Evolutionary conservation across 2,329 filamentous ascomycete genomes (phyloP).

Genomic region (Colletotrichum brevisporum): DNA sequence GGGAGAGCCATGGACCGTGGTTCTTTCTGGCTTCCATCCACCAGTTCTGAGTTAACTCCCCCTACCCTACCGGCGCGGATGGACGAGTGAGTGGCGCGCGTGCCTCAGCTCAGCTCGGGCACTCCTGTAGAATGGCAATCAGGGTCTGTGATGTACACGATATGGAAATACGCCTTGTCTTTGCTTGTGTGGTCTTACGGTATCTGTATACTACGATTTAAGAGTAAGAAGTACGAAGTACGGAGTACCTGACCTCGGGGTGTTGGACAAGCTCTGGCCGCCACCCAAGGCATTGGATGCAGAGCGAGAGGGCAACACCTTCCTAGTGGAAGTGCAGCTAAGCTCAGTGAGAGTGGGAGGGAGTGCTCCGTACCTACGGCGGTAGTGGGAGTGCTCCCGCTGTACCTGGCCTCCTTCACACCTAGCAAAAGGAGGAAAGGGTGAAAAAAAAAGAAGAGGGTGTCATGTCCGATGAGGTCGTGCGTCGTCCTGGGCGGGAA

Average conservation of each 20-base stretch:
- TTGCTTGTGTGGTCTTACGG: too few species aligned
- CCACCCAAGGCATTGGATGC: neutral
- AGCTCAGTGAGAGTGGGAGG: neutral
- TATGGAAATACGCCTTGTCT: too few species aligned
- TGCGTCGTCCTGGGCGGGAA: slow-evolving; percentile 38
- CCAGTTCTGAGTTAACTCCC: too few species aligned
- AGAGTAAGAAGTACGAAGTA: too few species aligned
- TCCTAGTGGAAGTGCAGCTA: neutral
- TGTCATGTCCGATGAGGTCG: slow-evolving; percentile 42
- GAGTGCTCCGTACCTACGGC: too few species aligned
- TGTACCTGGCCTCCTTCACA: neutral
- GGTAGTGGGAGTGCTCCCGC: too few species aligned
- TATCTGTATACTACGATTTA: too few species aligned
- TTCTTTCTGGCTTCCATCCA: neutral
- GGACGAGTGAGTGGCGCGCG: too few species aligned
- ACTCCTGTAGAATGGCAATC: too few species aligned
- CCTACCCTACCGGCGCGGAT: too few species aligned
- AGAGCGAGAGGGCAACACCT: neutral
- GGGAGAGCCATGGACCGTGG: neutral
- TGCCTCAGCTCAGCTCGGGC: too few species aligned
- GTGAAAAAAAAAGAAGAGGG: slow-evolving; percentile 19
- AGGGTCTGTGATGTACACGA: too few species aligned
- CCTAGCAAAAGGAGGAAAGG: slow-evolving; percentile 2
- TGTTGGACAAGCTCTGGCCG: slow-evolving; percentile 8
- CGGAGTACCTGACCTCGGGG: neutral